A percentile compares a stretch with the other conserved stretches of the same genome.
phyloP scores from a whole-genome alignment of 768 basidiomycete species.

The Floccularia luteovirens region DNA sequence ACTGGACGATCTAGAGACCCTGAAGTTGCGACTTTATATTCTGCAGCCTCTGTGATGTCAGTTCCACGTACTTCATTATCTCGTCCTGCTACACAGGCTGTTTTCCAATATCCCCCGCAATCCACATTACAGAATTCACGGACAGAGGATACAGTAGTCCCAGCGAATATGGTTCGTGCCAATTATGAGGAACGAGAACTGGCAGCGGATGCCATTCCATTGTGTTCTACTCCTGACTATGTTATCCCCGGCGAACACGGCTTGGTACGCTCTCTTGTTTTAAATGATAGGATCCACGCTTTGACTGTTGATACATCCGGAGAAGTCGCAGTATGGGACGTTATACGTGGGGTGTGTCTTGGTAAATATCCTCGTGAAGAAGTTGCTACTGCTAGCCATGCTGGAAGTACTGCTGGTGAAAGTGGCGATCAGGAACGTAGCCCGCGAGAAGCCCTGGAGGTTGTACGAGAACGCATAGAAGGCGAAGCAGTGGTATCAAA shows the following conservation, averaged over 20 bases:
- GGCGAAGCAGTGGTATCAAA: conserved; percentile 81
- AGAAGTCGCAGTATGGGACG: conserved; percentile 89
- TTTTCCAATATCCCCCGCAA: conserved; percentile 13
- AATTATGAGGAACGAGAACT: conserved; percentile 71
- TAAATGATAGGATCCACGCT: conserved; percentile 88
- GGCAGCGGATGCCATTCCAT: conserved; percentile 65
- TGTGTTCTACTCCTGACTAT: conserved; percentile 51
- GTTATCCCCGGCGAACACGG: conserved; percentile 73
- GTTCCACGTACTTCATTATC: conserved; percentile 25
- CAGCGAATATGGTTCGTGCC: conserved; percentile 30
- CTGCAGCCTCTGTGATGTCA: conserved; percentile 75
- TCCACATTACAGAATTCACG: conserved; percentile 20
- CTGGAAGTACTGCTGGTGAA: conserved; percentile 35
- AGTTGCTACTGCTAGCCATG: conserved; percentile 47
- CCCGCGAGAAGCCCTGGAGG: conserved; percentile 80
- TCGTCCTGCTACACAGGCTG: conserved; percentile 17
- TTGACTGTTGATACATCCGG: conserved; percentile 87
- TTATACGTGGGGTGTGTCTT: conserved; percentile 68
- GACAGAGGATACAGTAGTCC: conserved; percentile 27
- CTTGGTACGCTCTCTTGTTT: conserved; percentile 69
- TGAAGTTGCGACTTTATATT: conserved; percentile 81
- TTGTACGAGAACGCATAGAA: conserved; percentile 86
- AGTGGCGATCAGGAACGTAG: conserved; percentile 40
- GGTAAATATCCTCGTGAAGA: conserved; percentile 66
- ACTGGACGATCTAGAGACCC: conserved; percentile 47